Conservation (phyloP, 1,284 basidiomycete genomes). For the Agroathelia rolfsii region DNA sequence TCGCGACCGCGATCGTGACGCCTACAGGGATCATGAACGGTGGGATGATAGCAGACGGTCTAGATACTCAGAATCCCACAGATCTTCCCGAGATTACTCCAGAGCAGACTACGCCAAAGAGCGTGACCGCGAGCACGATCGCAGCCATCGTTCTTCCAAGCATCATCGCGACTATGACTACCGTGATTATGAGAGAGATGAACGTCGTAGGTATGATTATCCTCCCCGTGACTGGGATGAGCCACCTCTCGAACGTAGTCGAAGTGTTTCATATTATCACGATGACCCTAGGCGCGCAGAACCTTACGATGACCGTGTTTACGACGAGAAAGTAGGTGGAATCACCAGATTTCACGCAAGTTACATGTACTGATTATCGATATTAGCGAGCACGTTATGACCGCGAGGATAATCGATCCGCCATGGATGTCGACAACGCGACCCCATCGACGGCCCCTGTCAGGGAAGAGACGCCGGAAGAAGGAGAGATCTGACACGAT, state of each 20-base stretch:
- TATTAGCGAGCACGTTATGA: slow-evolving; percentile 47
- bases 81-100: slow-evolving; percentile 22
- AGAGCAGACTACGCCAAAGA: slow-evolving; percentile 40
- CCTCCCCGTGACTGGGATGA: too few relatives aligned
- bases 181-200: slow-evolving; percentile 20
- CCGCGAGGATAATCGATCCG: slow-evolving; percentile 24
- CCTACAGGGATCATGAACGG: slow-evolving; percentile 29
- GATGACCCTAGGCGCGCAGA: slow-evolving; percentile 23
- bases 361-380: slow-evolving; percentile 10
- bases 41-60: too few relatives aligned
- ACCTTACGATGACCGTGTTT: slow-evolving; percentile 39
- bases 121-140: slow-evolving; percentile 31
- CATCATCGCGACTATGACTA: slow-evolving; percentile 39
- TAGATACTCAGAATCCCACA: slow-evolving; percentile 15
- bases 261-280: slow-evolving; percentile 16
- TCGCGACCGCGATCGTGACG: slow-evolving; percentile 32
- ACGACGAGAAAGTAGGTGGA: slow-evolving; percentile 58
- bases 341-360: slow-evolving; percentile 6
- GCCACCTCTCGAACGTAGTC: too few relatives aligned
- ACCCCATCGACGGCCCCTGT: slow-evolving; percentile 23
- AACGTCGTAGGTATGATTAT: slow-evolving; percentile 28
- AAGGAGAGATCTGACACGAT: slow-evolving; percentile 76
- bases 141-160: slow-evolving; percentile 25
- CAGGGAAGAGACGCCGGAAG: slow-evolving; percentile 63
- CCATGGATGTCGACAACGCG: slow-evolving; percentile 14